Evolutionary conservation across 768 basidiomycete genomes (phyloP).

Genomic region (Gelatoporia subvermispora): DNA sequence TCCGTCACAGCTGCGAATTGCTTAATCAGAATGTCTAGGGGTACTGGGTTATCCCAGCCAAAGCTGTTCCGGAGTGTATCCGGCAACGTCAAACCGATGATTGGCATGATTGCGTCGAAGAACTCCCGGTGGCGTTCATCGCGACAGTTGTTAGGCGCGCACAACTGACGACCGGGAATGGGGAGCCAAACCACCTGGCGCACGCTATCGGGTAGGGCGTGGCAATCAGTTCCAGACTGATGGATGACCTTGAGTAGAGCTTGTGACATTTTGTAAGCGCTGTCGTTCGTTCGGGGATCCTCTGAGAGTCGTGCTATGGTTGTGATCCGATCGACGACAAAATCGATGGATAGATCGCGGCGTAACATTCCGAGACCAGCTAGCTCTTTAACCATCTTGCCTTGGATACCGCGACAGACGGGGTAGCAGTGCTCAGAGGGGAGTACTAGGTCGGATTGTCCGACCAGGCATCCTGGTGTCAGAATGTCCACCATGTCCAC

Average conservation of each 20-base stretch:
- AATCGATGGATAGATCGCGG: background rate
- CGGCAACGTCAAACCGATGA: slow-evolving; percentile 18
- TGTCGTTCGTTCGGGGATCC: background rate
- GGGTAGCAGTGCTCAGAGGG: background rate
- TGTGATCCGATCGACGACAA: slow-evolving; percentile 1
- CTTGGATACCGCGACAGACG: background rate
- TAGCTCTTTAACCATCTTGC: background rate
- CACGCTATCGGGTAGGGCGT: slow-evolving; percentile 7
- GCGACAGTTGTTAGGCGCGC: slow-evolving; percentile 11
- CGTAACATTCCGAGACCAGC: background rate
- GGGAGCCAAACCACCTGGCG: slow-evolving; percentile 33
- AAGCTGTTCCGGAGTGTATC: background rate
- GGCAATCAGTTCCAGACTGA: slow-evolving; percentile 13
- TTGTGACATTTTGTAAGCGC: background rate
- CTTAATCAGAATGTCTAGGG: slow-evolving; percentile 6
- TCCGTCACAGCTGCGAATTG: background rate
- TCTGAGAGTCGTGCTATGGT: background rate
- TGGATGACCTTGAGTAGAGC: background rate
- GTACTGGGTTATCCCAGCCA: slow-evolving; percentile 35
- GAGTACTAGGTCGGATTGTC: too few relatives aligned
- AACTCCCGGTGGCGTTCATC: slow-evolving; percentile 19
- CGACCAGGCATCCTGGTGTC: background rate
- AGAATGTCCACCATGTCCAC: slow-evolving; percentile 3
- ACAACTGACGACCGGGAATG: slow-evolving; percentile 29
- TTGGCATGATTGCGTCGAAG: slow-evolving; percentile 36